Conservation (phyloP, 2,329 filamentous ascomycete genomes). For the Fusarium falciforme region DNA sequence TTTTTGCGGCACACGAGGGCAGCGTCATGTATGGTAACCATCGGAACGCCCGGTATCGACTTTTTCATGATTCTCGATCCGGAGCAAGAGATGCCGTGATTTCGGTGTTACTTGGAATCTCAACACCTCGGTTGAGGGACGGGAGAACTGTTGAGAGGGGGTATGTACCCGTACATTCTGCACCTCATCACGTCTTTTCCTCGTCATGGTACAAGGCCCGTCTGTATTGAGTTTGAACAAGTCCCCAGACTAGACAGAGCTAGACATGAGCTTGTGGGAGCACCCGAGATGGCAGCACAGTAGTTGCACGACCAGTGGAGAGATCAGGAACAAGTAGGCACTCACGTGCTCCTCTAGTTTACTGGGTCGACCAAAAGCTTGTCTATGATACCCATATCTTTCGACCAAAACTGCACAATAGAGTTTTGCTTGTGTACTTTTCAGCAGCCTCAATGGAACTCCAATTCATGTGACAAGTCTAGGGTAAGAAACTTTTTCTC, state of each 20-base stretch:
- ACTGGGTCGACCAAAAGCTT: neutral
- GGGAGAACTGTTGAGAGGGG: conserved; percentile 2
- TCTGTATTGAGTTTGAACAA: conserved; percentile 19
- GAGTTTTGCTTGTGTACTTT: neutral
- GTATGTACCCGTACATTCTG: neutral
- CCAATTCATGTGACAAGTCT: neutral
- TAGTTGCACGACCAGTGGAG: neutral
- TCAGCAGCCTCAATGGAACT: neutral
- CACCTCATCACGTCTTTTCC: conserved; percentile 12
- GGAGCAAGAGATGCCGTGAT: neutral
- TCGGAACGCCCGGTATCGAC: neutral
- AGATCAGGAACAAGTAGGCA: conserved; percentile 6
- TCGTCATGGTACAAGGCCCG: conserved; percentile 7
- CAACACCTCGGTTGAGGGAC: conserved; percentile 2
- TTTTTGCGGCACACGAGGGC: neutral
- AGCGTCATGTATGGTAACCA: neutral
- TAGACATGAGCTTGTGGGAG: conserved; percentile 3
- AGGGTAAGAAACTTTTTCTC: conserved; percentile 15
- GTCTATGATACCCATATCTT: neutral
- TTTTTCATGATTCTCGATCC: neutral
- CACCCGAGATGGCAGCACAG: conserved; percentile 2
- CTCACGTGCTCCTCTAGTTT: neutral
- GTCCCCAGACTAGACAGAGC: conserved; percentile 3
- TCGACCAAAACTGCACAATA: neutral
- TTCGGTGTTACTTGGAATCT: neutral